A percentile compares a stretch with the other conserved stretches of the same genome.
These are phyloP conservation scores for Cucumis hystrix DNA, from an alignment of 306 rosid genomes.

Conservation along the genomic window DNA sequence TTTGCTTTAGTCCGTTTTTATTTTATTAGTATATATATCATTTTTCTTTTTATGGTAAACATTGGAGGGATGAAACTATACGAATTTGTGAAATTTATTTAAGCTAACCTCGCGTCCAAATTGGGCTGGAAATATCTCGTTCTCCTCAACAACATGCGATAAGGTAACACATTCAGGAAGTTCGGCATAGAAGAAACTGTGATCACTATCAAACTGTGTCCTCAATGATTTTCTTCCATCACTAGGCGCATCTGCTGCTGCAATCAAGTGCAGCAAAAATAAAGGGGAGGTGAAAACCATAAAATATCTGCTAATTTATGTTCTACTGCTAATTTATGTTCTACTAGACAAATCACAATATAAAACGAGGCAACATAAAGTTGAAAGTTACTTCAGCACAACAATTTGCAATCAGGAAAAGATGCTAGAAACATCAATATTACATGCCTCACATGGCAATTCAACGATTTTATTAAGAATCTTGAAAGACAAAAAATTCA, in stretches of 20 bases:
- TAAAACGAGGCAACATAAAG: neutral
- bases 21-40: no score
- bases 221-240: constrained; percentile 65
- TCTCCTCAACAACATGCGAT: constrained; percentile 55
- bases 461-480: neutral
- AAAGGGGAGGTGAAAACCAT: constrained; percentile 14
- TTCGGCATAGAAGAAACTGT: constrained; percentile 76
- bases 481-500: neutral
- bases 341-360: neutral
- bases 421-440: neutral
- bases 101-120: constrained; percentile 93
- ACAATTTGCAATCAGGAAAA: neutral
- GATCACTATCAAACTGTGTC: constrained; percentile 45
- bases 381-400: neutral
- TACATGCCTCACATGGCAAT: neutral
- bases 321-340: neutral
- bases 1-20: neutral
- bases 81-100: neutral
- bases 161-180: constrained; percentile 57
- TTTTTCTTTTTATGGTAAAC: neutral
- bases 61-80: neutral
- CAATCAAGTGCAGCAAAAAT: constrained; percentile 18
- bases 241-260: constrained; percentile 60
- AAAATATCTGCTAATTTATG: neutral
- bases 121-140: constrained; percentile 67